Conservation (phyloP, 2,329 filamentous ascomycete species). For the Passalora sequoiae region DNA sequence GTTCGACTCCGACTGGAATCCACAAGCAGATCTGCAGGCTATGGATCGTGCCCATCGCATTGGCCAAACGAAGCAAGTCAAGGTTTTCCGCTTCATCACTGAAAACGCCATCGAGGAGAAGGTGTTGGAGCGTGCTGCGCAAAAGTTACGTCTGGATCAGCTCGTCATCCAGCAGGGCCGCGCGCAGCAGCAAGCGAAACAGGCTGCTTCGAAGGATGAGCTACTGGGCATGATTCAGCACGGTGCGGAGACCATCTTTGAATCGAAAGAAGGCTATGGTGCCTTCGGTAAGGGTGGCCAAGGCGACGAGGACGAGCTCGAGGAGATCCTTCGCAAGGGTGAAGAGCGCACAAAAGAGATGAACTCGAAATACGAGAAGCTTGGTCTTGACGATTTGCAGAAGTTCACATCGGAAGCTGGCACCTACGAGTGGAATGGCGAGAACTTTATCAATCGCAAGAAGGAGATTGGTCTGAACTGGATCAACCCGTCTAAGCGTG, state of each 20-base stretch:
- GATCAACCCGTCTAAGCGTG: slow-evolving; percentile 98
- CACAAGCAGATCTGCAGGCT: slow-evolving; percentile 93
- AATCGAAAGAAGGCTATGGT: slow-evolving; percentile 62
- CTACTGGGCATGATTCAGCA: slow-evolving; percentile 98
- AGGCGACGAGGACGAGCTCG: slow-evolving; percentile 78
- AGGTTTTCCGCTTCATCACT: slow-evolving; percentile 94
- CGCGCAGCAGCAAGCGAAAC: slow-evolving; percentile 82
- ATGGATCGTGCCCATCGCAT: slow-evolving; percentile 99
- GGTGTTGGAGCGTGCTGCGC: slow-evolving; percentile 89
- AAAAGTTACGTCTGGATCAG: slow-evolving; percentile 93
- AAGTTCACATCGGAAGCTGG: slow-evolving; percentile 91
- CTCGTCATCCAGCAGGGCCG: slow-evolving; percentile 97
- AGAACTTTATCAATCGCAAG: slow-evolving; percentile 79
- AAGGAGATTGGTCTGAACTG: slow-evolving; percentile 89
- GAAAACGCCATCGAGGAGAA: slow-evolving; percentile 99
- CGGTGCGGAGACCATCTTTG: slow-evolving; percentile 91
- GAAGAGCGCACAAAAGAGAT: slow-evolving; percentile 85
- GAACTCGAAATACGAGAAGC: slow-evolving; percentile 90
- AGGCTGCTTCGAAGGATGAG: slow-evolving; percentile 91
- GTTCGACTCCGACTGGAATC: slow-evolving; percentile 98
- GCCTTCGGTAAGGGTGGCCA: slow-evolving; percentile 57
- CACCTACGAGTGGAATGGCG: slow-evolving; percentile 97
- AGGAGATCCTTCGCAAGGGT: slow-evolving; percentile 77
- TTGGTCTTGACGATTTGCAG: slow-evolving; percentile 93
- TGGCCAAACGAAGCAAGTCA: slow-evolving; percentile 95